These are phyloP conservation scores for Monascus purpureus DNA, from an alignment of 495 filamentous ascomycete species.

Conservation along the genomic window DNA sequence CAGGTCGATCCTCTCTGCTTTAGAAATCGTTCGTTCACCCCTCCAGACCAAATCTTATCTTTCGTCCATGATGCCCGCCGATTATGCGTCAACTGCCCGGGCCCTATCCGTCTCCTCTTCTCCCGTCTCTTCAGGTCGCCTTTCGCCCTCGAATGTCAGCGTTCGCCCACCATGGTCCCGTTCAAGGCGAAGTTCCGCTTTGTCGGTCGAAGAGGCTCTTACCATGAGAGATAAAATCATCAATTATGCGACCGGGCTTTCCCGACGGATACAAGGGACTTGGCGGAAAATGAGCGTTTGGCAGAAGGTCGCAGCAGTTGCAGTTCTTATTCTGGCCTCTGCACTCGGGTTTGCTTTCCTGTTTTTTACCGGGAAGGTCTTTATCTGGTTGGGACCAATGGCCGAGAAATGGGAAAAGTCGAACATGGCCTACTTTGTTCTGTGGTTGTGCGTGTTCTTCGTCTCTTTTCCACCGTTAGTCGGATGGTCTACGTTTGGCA, in stretches of 20 bases:
- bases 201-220: slow-evolving; percentile 11
- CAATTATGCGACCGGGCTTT: slow-evolving; percentile 18
- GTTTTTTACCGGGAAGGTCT: slow-evolving; percentile 63
- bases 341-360: slow-evolving; percentile 51
- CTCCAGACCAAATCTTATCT: too few relatives aligned
- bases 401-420: slow-evolving; percentile 61
- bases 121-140: slow-evolving; percentile 25
- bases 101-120: slow-evolving; percentile 49
- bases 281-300: slow-evolving; percentile 42
- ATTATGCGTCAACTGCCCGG: slow-evolving; percentile 49
- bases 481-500: slow-evolving; percentile 79
- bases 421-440: slow-evolving; percentile 56
- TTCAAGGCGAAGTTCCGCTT: slow-evolving; percentile 18
- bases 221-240: slow-evolving; percentile 33
- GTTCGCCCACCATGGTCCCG: slow-evolving; percentile 32
- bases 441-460: slow-evolving; percentile 64
- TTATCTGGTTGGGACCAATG: slow-evolving; percentile 52
- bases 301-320: slow-evolving; percentile 45
- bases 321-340: slow-evolving; percentile 32
- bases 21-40: too few relatives aligned
- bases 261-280: slow-evolving; percentile 15
- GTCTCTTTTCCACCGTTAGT: slow-evolving; percentile 83
- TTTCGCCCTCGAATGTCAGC: slow-evolving; percentile 16
- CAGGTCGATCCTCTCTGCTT: too few relatives aligned
- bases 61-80: slow-evolving; percentile 47